Percentiles rank a stretch among this genome's conserved stretches.
These are phyloP conservation scores for Stagonosporopsis chrysanthemi DNA, from an alignment of 2,329 filamentous ascomycete species.

Conservation along the genomic window DNA sequence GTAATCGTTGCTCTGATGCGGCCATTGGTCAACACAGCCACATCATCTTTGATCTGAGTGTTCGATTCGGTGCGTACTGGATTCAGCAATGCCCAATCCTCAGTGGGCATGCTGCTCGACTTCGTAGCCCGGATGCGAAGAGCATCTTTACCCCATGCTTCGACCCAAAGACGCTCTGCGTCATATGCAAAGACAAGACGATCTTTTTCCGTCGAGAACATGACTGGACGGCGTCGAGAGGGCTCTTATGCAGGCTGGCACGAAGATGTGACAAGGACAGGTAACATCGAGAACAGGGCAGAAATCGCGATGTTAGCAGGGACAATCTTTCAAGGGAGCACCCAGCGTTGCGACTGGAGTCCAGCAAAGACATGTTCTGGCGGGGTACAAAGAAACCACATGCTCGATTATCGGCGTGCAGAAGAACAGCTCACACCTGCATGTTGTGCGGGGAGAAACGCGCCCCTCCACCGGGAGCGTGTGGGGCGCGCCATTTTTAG, in stretches of 20 bases:
- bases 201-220: constrained; percentile 58
- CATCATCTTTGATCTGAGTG: constrained; percentile 30
- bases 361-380: too few relatives aligned
- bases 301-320: too few relatives aligned
- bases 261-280: too few relatives aligned
- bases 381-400: too few relatives aligned
- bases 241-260: not conserved
- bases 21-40: constrained; percentile 58
- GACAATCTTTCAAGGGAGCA: too few relatives aligned
- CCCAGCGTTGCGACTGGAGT: too few relatives aligned
- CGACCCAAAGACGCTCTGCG: constrained; percentile 58
- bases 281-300: too few relatives aligned
- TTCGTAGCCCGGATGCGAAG: constrained; percentile 59
- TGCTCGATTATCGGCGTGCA: not conserved
- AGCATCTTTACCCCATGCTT: constrained; percentile 59
- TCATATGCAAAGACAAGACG: constrained; percentile 67
- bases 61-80: not conserved
- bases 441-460: not conserved
- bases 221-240: not conserved
- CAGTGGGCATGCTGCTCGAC: constrained; percentile 33
- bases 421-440: not conserved
- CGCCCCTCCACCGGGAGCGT: too few relatives aligned
- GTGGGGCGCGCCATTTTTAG: too few relatives aligned
- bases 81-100: constrained; percentile 37
- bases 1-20: constrained; percentile 58